Evolutionary conservation across 495 filamentous ascomycete species (phyloP), one percentile per base, ranked within the genome.

Genomic region (Hyaloscypha variabilis): DNA sequence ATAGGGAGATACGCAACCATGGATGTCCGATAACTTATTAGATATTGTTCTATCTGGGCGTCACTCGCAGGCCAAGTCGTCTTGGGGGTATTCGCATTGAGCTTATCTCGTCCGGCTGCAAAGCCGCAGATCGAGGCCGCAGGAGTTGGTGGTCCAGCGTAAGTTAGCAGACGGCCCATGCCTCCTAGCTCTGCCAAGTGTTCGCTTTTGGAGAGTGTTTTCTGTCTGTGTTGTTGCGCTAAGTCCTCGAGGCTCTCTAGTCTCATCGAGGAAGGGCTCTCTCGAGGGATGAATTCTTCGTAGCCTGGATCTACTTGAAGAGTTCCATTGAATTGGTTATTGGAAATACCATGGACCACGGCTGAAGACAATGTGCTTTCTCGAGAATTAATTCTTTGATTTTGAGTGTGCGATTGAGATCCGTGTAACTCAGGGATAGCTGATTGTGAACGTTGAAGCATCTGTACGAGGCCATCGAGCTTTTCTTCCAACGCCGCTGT

Each of bases 401-500:
- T 17, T 46, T 14, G 28, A 50, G 28, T 25, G 2, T 26, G 13
- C 8, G 19, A 2, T 61, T 61, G 58, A 5, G 58, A 14, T 46
- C 13, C 14, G 26, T 11, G 28, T 6, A 23, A 17, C 31, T 29
- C 58, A 61, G 58, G 14, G 3, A 50, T 51, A 5, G 58, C 2
- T 6, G 31, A 11, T 36, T 58, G 56, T 8, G 56, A 58, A 8
- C 29, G 56, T 50, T 61, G 58, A 28, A 61, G 58, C 42, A 61
- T 49, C 34, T 46, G 42, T 28, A 61, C 58, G 58, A 61, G 23
- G n/a, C 58, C 58, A 19, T 61, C 58, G 42, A 61, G 58, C 25
- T 61, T 61, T 51, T 50, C 58, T 61, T 61, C 58, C 19, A 61
- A 51, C 24, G 21, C 24, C 11, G 58, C 58, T 29, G 58, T 61